phyloP scores from a whole-genome alignment of 148 eudicot genomes.

The Rhododendron mucronatum region DNA sequence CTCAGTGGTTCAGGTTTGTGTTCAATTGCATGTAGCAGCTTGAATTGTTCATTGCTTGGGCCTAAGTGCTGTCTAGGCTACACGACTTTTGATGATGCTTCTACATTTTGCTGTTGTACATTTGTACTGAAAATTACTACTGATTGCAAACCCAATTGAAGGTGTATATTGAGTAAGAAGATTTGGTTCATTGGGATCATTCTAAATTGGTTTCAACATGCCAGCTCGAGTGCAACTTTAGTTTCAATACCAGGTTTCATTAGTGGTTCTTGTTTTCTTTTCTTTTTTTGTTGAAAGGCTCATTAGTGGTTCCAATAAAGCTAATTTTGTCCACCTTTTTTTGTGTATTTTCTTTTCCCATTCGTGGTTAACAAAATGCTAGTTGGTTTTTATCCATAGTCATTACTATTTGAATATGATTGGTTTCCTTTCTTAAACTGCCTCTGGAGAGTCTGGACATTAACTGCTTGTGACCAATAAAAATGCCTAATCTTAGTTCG shows the following conservation, averaged over 20 bases:
- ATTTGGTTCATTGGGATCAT: not conserved
- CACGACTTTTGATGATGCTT: not conserved
- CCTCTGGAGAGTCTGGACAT: not conserved
- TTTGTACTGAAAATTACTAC: not conserved
- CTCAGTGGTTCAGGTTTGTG: conserved; percentile 97
- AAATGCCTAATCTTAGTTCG: not conserved
- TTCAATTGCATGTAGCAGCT: not conserved
- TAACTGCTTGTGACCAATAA: not conserved
- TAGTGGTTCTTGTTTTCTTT: not conserved
- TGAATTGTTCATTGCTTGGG: conserved; percentile 11
- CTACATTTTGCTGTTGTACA: not conserved
- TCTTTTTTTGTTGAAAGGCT: not conserved
- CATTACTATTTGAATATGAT: not conserved
- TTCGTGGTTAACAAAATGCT: not conserved
- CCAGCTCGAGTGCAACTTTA: not conserved
- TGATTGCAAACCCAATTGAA: not conserved
- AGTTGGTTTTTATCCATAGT: not conserved
- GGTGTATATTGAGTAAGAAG: not conserved
- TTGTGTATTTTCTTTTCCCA: not conserved
- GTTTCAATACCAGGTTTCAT: not conserved
- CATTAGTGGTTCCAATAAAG: not conserved
- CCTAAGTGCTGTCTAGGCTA: not conserved
- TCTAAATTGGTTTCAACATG: not conserved
- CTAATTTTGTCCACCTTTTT: not conserved
- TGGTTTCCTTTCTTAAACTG: not conserved